Base-by-base conservation (phyloP, 768 basidiomycete species). In the Auriscalpium orientale region DNA sequence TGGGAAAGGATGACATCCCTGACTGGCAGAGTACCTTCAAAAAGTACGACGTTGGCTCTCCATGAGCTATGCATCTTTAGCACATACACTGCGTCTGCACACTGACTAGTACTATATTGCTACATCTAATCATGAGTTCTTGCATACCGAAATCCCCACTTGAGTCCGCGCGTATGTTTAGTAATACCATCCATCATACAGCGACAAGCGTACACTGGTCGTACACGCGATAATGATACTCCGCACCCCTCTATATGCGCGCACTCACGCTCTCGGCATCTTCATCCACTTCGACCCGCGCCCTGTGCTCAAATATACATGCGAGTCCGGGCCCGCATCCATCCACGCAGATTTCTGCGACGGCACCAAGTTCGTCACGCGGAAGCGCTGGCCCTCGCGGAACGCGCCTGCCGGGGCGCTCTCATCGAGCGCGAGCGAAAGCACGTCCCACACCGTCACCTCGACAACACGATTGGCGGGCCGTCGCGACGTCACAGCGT, bases 1-100 rank as follows among this genome's bases (percentile, higher is more conserved):
- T 90, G 84, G 95, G 93, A 4, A 80, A 81, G 54, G 82, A 94
- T 54, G 88, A 91, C 45, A 74, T 90, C 47, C 83, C 83, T 9
- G 77, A 85, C 61, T 89, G 82, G 77, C 65, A 76, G 56, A 76
- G 75, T 16, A 77, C 77, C 21, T 82, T 92, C 62, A 70, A 69
- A 46, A 86, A 86, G 70, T 93, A 91, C 59, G 85, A 87, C 18
- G 74, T 92, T 33, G 79, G 72, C 28, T 47, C 49, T 20, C 13
- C 53, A 45, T 61, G 54, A 59, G 40, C 21, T 33, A 7, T 35
- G 47, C 44, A 13, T 40, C 28, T 7, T 28, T 4, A 5, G 28
- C 4, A 28, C 28, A 28, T 28, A 28, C 28, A 28, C 28, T 28
- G 28, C 28, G 7, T 28, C 28, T 28, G 28, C 28, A 2, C 7